Percentiles rank a stretch among this genome's conserved stretches.
phyloP scores from a whole-genome alignment of 768 basidiomycete genomes.

The Strobilomyces confusus region DNA sequence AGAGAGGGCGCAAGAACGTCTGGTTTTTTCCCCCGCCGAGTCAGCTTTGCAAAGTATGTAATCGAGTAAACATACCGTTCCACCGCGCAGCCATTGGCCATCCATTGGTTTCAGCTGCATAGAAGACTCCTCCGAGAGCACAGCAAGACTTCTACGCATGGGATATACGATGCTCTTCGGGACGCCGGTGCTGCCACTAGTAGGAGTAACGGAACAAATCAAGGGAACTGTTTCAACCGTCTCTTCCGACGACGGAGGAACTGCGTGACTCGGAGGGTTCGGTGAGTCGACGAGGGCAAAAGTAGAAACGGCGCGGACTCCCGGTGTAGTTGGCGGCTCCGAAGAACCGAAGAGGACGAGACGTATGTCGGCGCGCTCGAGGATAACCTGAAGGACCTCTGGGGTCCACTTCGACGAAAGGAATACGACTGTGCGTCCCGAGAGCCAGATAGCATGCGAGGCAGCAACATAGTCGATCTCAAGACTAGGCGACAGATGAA shows the following conservation, averaged over 20 bases:
- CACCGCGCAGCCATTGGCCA: slow-evolving; percentile 17
- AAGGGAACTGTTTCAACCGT: slow-evolving; percentile 10
- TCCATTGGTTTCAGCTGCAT: slow-evolving; percentile 7
- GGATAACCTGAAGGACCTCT: slow-evolving; percentile 19
- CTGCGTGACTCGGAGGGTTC: slow-evolving; percentile 7
- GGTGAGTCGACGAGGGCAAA: slow-evolving; percentile 10
- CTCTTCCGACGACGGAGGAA: slow-evolving; percentile 15
- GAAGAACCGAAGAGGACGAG: slow-evolving; percentile 22
- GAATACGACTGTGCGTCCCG: slow-evolving; percentile 27
- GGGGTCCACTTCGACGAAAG: slow-evolving; percentile 25
- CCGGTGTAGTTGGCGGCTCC: slow-evolving; percentile 7
- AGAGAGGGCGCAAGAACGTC: slow-evolving; percentile 16
- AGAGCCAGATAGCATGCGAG: slow-evolving; percentile 28
- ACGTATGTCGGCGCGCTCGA: slow-evolving; percentile 18
- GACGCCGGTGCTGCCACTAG: slow-evolving; percentile 24
- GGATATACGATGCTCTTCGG: slow-evolving; percentile 17
- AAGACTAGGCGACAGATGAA: slow-evolving; percentile 12
- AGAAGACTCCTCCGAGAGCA: slow-evolving; percentile 14
- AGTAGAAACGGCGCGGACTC: slow-evolving; percentile 19
- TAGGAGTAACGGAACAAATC: slow-evolving; percentile 16
- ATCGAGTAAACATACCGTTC: slow-evolving; percentile 2
- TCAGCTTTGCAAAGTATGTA: neutral
- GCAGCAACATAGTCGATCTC: slow-evolving; percentile 28
- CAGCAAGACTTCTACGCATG: slow-evolving; percentile 12
- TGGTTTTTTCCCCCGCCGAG: neutral